Base-by-base conservation (phyloP, 805 yeast species). In the Ogataea ganodermae region DNA sequence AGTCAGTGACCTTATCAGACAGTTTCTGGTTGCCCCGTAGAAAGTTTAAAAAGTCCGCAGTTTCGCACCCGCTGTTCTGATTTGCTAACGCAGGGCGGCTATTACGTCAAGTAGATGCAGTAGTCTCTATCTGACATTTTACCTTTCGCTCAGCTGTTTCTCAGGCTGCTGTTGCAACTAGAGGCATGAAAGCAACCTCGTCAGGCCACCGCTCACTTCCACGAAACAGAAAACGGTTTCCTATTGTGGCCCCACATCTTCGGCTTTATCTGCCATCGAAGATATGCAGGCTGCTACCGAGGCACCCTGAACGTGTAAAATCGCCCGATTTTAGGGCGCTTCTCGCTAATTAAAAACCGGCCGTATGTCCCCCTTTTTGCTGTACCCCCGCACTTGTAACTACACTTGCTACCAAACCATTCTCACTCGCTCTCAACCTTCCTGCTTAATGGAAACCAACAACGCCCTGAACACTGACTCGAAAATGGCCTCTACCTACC, bases 401-500 rank as follows among this genome's bases (percentile, higher is more conserved):
- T 24, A 10, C 10, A 24, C 9, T 10, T 24, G 27, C 27, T 24
- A 24, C 27, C 27, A 24, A 24, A 24, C 27, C 7, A 10, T 7
- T 24, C 10, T 7, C 10, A 24, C 27, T 7, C 7, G 9, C 27
- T 10, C 27, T 24, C 7, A 24, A 24, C 31, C 31, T 12, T 23
- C 9, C 37, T 17, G 14, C 13, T 14, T 22, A 23, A 49, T 42
- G 45, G 49, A 45, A 7, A 33, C 36, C 42, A 42, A 37, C 18
- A 46, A 30, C 46, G 50, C 46, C 30, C 27, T 46, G 32, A 26
- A 16, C 32, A 38, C 26, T 6, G 42, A 38, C 10, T 38, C 32
- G 16, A 38, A 38, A 17, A 9, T 38, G 32, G 3, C 31, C 8
- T 16, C 45, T 3, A 24, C n/a, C 7, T 14, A 27, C 12, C 30